Evolutionary conservation across 805 yeast genomes (phyloP), one percentile per base, ranked within the genome.

Genomic region (Candida anglica): DNA sequence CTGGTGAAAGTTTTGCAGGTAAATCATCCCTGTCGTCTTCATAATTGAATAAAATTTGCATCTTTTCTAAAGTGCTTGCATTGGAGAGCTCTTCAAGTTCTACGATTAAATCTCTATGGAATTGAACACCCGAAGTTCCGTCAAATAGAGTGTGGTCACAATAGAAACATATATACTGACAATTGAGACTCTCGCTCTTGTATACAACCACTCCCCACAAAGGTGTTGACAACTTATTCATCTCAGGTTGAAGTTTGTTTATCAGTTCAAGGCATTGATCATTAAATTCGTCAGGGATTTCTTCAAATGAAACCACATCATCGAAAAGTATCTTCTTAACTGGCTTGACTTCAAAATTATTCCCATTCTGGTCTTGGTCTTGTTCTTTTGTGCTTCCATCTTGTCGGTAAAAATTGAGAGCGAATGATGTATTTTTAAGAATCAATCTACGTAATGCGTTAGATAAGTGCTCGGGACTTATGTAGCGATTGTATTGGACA

Each of bases 71-170:
- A 29, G 24, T 28, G 17, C 15, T 39, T 35, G 8, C 15, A 13
- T 9, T 9, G 24, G 8, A 21, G 24, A 29, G 27, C 26, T 31
- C 19, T 19, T 16, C 41, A 32, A 47, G 27, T 26, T 44, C 47
- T 15, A 37, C 31, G 10, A 45, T 32, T 20, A 61, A 48, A 18
- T 55, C 50, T 18, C 42, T 36, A 27, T 58, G 64, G 39, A 63
- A 58, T 28, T 42, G 44, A n/a, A 41, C 37, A 3, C 60, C 63
- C 10, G 63, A 47, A 11, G 48, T 47, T 2, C 69, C 71, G 42
- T 64, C 69, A 27, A 55, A 52, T 8, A 58, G 38, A 3, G 50
- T 17, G 34, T 55, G 68, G 19, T 60, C 59, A 35, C 52, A 55
- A 17, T 32, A 34, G 23, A 62, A 47, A 8, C 50, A 30, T 5